These are phyloP conservation scores for Pestalotiopsis fici DNA, from an alignment of 2,329 filamentous ascomycete genomes.

Conservation along the genomic window DNA sequence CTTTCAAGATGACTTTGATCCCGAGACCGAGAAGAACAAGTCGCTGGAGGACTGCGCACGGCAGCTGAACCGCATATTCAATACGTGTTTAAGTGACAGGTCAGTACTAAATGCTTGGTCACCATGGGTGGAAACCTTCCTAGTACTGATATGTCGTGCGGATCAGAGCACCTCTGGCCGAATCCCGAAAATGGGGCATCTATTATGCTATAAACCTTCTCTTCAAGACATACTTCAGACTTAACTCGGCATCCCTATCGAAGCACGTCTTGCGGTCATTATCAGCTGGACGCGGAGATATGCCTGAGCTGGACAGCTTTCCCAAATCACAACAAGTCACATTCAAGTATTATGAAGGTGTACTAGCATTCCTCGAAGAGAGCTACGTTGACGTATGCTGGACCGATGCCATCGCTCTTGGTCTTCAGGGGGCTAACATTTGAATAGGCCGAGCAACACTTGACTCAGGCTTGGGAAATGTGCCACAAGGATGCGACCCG, in stretches of 20 bases:
- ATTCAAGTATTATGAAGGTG: slow-evolving; percentile 94
- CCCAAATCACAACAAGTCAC: slow-evolving; percentile 91
- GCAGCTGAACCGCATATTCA: slow-evolving; percentile 89
- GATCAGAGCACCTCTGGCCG: slow-evolving; percentile 73
- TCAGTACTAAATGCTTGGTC: slow-evolving; percentile 40
- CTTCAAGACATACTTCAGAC: slow-evolving; percentile 98
- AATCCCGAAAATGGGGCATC: slow-evolving; percentile 96
- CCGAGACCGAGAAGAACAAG: slow-evolving; percentile 74
- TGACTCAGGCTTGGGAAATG: slow-evolving; percentile 79
- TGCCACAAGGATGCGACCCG: slow-evolving; percentile 72
- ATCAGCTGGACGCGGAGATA: slow-evolving; percentile 73
- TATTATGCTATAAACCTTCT: slow-evolving; percentile 93
- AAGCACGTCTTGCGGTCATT: slow-evolving; percentile 88
- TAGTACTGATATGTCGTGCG: neutral
- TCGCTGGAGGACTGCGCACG: slow-evolving; percentile 89
- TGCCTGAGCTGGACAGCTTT: slow-evolving; percentile 78
- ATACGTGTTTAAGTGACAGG: slow-evolving; percentile 87
- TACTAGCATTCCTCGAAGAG: slow-evolving; percentile 92
- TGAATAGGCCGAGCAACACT: slow-evolving; percentile 71
- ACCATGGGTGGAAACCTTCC: neutral
- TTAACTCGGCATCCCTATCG: slow-evolving; percentile 86
- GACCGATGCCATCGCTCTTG: neutral
- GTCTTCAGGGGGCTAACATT: slow-evolving; percentile 2
- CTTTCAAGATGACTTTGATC: slow-evolving; percentile 82
- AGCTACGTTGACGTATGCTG: slow-evolving; percentile 73